Percentiles rank a stretch among this genome's conserved stretches.
Evolutionary conservation across 2,329 filamentous ascomycete species (phyloP).

Genomic region (Sclerotinia spermophila): DNA sequence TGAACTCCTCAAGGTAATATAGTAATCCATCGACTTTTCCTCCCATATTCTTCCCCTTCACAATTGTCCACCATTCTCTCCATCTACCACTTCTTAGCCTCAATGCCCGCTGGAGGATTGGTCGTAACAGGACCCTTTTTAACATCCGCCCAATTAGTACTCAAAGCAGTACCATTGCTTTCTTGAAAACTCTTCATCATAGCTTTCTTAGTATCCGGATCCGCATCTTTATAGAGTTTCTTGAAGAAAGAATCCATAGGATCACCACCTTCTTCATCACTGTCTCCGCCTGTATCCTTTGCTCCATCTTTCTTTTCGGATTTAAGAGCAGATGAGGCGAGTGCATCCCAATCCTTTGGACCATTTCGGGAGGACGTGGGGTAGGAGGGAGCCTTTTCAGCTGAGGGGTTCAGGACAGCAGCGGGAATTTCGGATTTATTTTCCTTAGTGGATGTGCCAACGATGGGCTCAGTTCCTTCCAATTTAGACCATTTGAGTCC

Average conservation of each 20-base stretch:
- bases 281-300: conserved; percentile 27
- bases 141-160: conserved; percentile 88
- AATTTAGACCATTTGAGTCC: conserved; percentile 41
- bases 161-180: conserved; percentile 88
- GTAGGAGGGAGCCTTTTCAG: conserved; percentile 57
- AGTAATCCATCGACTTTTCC: not conserved
- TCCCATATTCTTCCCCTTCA: not conserved
- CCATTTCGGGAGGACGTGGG: conserved; percentile 82
- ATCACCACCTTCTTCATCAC: conserved; percentile 56
- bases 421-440: conserved; percentile 15
- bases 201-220: conserved; percentile 77
- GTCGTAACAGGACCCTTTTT: conserved; percentile 67
- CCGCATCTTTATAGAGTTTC: conserved; percentile 73
- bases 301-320: conserved; percentile 32
- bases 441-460: conserved; percentile 8
- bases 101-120: conserved; percentile 70
- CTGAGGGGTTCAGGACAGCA: conserved; percentile 23
- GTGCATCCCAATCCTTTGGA: conserved; percentile 87
- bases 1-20: not conserved
- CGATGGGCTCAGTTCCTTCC: conserved; percentile 31
- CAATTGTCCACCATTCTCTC: not conserved
- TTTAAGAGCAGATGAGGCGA: conserved; percentile 43
- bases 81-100: conserved; percentile 60
- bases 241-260: conserved; percentile 85
- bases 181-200: conserved; percentile 98